phyloP scores from a whole-genome alignment of 345 rosid species.

The Carallia pectinifolia region DNA sequence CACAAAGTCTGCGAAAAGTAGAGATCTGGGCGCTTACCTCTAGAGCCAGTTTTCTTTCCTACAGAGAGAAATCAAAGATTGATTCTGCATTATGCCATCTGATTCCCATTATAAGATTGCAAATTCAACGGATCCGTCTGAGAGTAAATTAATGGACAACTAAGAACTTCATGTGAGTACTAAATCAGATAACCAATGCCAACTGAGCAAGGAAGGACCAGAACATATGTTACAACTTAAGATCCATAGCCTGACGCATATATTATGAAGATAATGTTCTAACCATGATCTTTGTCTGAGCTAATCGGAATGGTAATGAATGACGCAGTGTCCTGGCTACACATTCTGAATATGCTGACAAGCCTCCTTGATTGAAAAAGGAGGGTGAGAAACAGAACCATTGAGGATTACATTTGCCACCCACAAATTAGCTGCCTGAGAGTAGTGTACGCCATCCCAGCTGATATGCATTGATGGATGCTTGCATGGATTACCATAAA shows the following conservation, averaged over 20 bases:
- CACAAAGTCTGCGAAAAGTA: too few species aligned
- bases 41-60: too few species aligned
- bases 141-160: too few species aligned
- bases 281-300: not conserved
- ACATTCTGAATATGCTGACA: slow-evolving; percentile 9
- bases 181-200: not conserved
- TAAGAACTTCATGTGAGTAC: too few species aligned
- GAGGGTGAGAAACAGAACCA: slow-evolving; percentile 29
- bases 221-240: not conserved
- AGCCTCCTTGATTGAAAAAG: slow-evolving; percentile 18
- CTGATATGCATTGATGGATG: slow-evolving; percentile 54
- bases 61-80: too few species aligned
- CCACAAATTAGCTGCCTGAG: slow-evolving; percentile 51
- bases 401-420: slow-evolving; percentile 15
- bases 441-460: slow-evolving; percentile 83
- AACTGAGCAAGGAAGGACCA: not conserved
- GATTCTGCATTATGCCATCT: too few species aligned
- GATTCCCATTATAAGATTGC: too few species aligned
- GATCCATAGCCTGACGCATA: too few species aligned
- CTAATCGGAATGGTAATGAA: not conserved
- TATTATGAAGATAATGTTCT: too few species aligned
- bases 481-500: slow-evolving; percentile 57
- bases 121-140: too few species aligned
- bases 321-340: not conserved
- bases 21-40: too few species aligned